Evolutionary conservation across 2,329 filamentous ascomycete genomes (phyloP).

Genomic region (Verticillium isaacii): DNA sequence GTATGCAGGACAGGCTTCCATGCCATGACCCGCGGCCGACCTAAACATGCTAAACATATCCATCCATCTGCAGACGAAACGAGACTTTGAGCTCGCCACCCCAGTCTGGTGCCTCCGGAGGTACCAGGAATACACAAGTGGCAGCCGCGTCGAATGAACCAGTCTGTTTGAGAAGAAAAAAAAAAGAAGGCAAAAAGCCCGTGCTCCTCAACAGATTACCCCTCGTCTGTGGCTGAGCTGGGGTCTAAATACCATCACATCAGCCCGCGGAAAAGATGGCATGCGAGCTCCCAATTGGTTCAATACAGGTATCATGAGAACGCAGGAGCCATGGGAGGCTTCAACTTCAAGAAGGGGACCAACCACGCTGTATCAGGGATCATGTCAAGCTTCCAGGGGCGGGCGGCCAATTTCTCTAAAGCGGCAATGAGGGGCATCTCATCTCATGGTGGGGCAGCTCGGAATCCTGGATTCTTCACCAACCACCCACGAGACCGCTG

Average conservation of each 20-base stretch:
- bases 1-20: not conserved
- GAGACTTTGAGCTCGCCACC: not conserved
- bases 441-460: slow-evolving; percentile 50
- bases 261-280: not conserved
- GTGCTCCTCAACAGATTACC: not conserved
- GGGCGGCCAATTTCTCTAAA: slow-evolving; percentile 38
- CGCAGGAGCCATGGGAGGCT: not conserved
- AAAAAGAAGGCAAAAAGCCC: not conserved
- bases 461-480: slow-evolving; percentile 13
- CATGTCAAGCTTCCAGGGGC: not conserved
- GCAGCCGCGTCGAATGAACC: too few species aligned
- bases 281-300: not conserved
- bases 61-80: not conserved
- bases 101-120: not conserved
- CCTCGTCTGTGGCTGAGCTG: not conserved
- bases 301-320: not conserved
- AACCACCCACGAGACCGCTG: slow-evolving; percentile 7
- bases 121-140: too few species aligned
- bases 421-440: slow-evolving; percentile 60
- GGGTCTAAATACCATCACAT: not conserved
- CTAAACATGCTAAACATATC: not conserved
- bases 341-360: not conserved
- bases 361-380: not conserved
- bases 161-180: not conserved
- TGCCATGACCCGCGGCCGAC: not conserved